phyloP scores from a whole-genome alignment of 2,329 filamentous ascomycete species.

The Xylaria sp. region DNA sequence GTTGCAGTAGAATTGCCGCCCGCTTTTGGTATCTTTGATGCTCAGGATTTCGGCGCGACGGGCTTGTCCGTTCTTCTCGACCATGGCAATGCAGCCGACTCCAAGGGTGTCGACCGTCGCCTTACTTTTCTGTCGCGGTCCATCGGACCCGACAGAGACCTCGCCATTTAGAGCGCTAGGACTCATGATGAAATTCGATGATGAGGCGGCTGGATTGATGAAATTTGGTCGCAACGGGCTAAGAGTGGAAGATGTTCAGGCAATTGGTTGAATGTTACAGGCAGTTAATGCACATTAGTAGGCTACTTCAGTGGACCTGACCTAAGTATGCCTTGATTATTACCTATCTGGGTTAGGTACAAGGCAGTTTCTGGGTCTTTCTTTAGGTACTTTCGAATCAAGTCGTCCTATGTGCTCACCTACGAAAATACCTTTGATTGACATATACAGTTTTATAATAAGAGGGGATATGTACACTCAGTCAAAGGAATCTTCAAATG shows the following conservation, averaged over 20 bases:
- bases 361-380: background rate
- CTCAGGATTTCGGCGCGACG: slow-evolving; percentile 97
- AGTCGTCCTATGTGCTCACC: no score
- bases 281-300: slow-evolving; percentile 2
- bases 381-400: no score
- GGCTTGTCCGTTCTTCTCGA: slow-evolving; percentile 79
- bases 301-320: background rate
- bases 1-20: slow-evolving; percentile 92
- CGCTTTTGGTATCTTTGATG: slow-evolving; percentile 88
- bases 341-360: background rate
- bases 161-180: slow-evolving; percentile 62
- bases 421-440: no score
- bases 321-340: background rate
- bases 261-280: background rate
- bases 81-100: slow-evolving; percentile 70
- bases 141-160: slow-evolving; percentile 66
- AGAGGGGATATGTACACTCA: no score
- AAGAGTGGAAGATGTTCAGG: background rate
- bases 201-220: slow-evolving; percentile 50
- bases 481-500: no score
- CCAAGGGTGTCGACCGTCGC: slow-evolving; percentile 85
- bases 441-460: no score
- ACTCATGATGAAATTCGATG: slow-evolving; percentile 62
- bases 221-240: slow-evolving; percentile 44
- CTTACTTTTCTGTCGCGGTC: slow-evolving; percentile 76